phyloP scores from a whole-genome alignment of 768 basidiomycete genomes.

The Psilocybe azurescens region DNA sequence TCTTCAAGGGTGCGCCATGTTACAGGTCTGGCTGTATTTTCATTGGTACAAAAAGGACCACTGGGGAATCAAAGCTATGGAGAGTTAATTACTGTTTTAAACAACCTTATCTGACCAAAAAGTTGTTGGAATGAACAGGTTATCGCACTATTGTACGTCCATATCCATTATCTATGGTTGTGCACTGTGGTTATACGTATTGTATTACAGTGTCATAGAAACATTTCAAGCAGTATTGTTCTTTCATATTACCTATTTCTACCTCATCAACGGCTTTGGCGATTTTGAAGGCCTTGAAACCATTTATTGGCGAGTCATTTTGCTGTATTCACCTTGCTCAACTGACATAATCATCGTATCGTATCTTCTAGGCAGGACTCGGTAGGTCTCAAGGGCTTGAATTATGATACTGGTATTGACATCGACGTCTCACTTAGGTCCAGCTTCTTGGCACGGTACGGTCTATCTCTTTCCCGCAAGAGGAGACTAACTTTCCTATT shows the following conservation, averaged over 20 bases:
- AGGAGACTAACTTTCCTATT: neutral
- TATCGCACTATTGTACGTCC: neutral
- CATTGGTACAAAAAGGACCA: conserved; percentile 10
- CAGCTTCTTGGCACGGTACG: neutral
- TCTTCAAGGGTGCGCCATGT: conserved; percentile 9
- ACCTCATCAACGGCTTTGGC: conserved; percentile 27
- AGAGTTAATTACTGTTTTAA: neutral
- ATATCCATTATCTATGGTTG: neutral
- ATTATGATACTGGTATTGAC: neutral
- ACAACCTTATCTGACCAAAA: neutral
- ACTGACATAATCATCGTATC: neutral
- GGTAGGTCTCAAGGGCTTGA: neutral
- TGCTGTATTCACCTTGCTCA: too few species aligned
- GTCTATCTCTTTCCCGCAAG: neutral
- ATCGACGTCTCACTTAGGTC: neutral
- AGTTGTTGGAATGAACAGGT: neutral
- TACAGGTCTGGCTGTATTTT: conserved; percentile 12
- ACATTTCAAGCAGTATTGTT: conserved; percentile 23
- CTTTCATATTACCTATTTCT: conserved; percentile 22
- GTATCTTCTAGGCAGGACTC: neutral
- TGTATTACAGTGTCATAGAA: conserved; percentile 16
- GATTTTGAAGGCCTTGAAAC: conserved; percentile 1
- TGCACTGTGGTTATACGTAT: neutral
- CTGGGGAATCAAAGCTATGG: neutral
- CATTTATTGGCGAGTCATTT: neutral